Evolutionary conservation across 495 filamentous ascomycete genomes (phyloP).

Genomic region (Penicillium alfredii): DNA sequence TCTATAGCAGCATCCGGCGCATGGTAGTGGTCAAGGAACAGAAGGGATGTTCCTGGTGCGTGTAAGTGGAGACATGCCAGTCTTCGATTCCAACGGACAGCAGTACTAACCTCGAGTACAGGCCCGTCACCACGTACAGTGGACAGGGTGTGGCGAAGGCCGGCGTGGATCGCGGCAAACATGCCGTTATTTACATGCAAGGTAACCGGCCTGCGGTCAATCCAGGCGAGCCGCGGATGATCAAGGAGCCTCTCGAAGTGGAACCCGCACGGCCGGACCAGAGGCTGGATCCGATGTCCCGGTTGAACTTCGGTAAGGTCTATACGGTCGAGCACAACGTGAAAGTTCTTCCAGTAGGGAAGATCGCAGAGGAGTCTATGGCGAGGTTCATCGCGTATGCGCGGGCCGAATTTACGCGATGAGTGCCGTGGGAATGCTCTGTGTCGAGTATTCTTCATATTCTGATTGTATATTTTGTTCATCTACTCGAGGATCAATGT

Average conservation of each 20-base stretch:
- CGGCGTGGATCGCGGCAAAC: constrained; percentile 25
- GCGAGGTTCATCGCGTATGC: constrained; percentile 23
- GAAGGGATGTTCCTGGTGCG: constrained; percentile 23
- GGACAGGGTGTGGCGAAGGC: constrained; percentile 28
- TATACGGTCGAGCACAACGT: constrained; percentile 46
- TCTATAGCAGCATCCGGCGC: constrained; percentile 27
- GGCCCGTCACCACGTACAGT: constrained; percentile 34
- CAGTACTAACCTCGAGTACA: too few species aligned
- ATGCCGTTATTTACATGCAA: constrained; percentile 34
- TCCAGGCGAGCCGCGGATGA: constrained; percentile 20
- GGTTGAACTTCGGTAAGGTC: constrained; percentile 43
- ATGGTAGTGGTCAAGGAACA: constrained; percentile 28
- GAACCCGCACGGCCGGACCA: constrained; percentile 14
- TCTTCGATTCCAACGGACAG: too few species aligned
- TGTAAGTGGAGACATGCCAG: too few species aligned
- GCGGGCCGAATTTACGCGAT: constrained; percentile 2
- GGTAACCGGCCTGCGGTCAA: constrained; percentile 7
- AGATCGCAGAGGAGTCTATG: constrained; percentile 21
- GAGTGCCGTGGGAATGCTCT: not conserved
- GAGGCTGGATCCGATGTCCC: constrained; percentile 33
- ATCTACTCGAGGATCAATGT: too few species aligned
- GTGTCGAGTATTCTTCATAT: too few species aligned
- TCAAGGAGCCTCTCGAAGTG: constrained; percentile 29
- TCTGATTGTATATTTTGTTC: too few species aligned
- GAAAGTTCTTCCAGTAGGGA: constrained; percentile 36